Conservation (phyloP, 345 rosid species). For the Leavenworthia alabamica region DNA sequence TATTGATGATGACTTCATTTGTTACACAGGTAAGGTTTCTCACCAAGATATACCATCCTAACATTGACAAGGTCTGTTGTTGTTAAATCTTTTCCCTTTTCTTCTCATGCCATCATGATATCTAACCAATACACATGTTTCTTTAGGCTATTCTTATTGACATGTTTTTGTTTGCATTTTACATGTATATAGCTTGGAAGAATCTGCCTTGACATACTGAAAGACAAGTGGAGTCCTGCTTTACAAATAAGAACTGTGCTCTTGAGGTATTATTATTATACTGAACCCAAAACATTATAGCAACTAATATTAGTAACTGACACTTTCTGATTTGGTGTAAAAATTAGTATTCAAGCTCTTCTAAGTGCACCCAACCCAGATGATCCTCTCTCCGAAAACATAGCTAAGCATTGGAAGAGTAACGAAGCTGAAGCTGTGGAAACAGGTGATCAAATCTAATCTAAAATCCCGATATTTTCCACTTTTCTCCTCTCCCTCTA, state of each 20-base stretch:
- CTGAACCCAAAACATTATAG: background rate
- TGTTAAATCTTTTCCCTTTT: background rate
- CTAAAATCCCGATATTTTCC: background rate
- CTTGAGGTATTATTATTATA: constrained; percentile 53
- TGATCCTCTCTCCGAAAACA: constrained; percentile 97
- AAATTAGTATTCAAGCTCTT: constrained; percentile 75
- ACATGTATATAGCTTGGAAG: constrained; percentile 73
- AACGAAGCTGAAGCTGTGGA: constrained; percentile 51
- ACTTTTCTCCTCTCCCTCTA: background rate
- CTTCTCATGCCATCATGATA: background rate
- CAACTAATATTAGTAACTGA: too few species aligned
- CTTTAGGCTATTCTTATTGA: background rate
- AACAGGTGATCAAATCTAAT: constrained; percentile 21
- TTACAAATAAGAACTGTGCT: constrained; percentile 95
- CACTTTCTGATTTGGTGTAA: background rate
- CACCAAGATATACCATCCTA: constrained; percentile 96
- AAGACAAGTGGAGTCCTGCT: constrained; percentile 99
- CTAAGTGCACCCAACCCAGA: constrained; percentile 98
- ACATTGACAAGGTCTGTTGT: constrained; percentile 91
- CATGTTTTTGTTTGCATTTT: constrained; percentile 1
- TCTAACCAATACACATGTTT: constrained; percentile 1
- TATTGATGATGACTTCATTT: background rate
- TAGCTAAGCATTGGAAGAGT: constrained; percentile 97
- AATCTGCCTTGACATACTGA: constrained; percentile 96
- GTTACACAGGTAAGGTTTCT: constrained; percentile 89